Evolutionary conservation across 2,329 filamentous ascomycete species (phyloP), one percentile per base, ranked within the genome.

Genomic region (Trichoderma sp.): DNA sequence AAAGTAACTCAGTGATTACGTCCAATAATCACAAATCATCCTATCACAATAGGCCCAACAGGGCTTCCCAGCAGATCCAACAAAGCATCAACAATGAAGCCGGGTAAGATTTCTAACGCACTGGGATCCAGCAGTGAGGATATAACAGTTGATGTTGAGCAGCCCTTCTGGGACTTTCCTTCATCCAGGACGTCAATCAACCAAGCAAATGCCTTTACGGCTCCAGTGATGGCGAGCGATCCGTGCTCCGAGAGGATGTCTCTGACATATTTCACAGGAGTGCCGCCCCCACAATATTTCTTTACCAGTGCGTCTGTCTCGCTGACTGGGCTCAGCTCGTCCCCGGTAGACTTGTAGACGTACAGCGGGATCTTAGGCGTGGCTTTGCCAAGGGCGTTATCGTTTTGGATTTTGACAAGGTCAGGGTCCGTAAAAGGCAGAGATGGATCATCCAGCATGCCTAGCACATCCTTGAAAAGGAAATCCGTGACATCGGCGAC

Each of bases 291-390:
- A 10, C 47, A 49, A 67, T 83, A 85, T 16, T 74, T 72, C 0
- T 77, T 65, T 0, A 85, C 78, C 21, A 85, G 72, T 0, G 70
- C 76, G 65, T 87, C 84, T 3, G 81, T 85, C 35, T 83, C 81
- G 5, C 72, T 75, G 3, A 84, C 76, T 4, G 78, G 76, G n/a
- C 79, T 82, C 68, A 85, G 73, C 68, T 85, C 80, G 62, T 88
- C 85, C 4, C 73, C 71, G 24, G 82, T 77, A 0, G 83, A 81
- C 72, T 87, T 86, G 75, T 87, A 86, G 3, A 84, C 75, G 71
- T 83, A 84, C 5, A 87, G 62, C 0, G 85, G 85, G 71, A 85
- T 83, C 35, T 78, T 72, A 1, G 85, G 85, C 0, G 79, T 75
- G 1, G 80, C 79, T 55, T 83, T 79, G 21, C 75, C 75, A 2